These are phyloP conservation scores for Lenzites betulinus DNA, from an alignment of 768 basidiomycete species.

Conservation along the genomic window DNA sequence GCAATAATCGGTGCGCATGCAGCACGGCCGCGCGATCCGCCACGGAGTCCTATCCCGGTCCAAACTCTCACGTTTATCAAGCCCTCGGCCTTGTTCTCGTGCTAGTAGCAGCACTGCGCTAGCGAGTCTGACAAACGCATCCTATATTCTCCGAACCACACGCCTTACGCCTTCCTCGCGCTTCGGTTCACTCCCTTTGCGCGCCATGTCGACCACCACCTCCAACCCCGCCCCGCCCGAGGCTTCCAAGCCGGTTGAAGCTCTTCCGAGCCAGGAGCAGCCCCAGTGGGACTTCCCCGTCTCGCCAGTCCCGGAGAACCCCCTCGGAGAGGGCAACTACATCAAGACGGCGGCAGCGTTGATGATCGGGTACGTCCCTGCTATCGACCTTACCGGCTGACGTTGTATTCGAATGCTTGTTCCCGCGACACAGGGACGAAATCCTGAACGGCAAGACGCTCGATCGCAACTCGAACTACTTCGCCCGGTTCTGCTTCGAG, in stretches of 20 bases:
- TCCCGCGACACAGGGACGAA: conserved; percentile 63
- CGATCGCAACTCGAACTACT: conserved; percentile 82
- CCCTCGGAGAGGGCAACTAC: conserved; percentile 66
- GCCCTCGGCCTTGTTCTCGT: background rate
- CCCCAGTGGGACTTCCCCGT: conserved; percentile 44
- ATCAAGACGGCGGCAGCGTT: conserved; percentile 77
- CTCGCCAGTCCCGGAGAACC: conserved; percentile 63
- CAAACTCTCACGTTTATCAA: background rate
- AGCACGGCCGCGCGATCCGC: background rate
- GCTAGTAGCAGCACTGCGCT: no score
- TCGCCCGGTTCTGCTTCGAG: conserved; percentile 88
- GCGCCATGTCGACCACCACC: background rate
- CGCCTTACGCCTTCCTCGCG: background rate
- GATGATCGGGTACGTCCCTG: conserved; percentile 65
- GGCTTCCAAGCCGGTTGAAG: background rate
- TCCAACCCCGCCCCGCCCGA: background rate
- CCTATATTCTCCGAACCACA: background rate
- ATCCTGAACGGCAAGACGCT: conserved; percentile 91
- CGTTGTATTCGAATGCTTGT: background rate
- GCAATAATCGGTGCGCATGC: background rate
- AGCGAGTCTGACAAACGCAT: background rate
- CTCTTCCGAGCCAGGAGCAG: background rate
- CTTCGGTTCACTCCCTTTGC: background rate
- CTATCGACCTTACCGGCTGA: background rate
- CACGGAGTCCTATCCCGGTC: background rate